These are phyloP conservation scores for Spergularia azorica DNA, from an alignment of 179 eudicot species.

Conservation along the genomic window DNA sequence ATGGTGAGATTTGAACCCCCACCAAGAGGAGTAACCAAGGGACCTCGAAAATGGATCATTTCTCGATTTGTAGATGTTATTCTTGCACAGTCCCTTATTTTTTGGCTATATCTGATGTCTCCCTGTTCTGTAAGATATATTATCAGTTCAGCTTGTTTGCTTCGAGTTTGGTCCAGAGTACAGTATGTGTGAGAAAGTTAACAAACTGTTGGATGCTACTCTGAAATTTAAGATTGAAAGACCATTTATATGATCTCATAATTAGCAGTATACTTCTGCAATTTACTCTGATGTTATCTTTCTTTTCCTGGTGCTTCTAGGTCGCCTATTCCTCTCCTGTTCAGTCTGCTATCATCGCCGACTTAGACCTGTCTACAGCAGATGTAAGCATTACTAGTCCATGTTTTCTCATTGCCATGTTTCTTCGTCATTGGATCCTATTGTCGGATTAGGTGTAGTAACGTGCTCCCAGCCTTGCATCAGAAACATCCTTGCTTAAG, in stretches of 20 bases:
- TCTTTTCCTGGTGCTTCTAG: constrained; percentile 24
- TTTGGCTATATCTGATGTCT: no score
- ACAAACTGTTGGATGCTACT: no score
- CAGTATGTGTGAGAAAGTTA: no score
- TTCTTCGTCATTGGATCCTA: no score
- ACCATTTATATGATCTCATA: no score
- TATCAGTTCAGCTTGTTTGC: no score
- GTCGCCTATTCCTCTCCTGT: constrained; percentile 44
- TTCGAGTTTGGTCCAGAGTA: no score
- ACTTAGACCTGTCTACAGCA: constrained; percentile 38
- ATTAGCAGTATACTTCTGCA: not conserved
- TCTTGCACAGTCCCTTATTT: no score
- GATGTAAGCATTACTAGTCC: constrained; percentile 22
- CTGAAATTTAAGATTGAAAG: no score
- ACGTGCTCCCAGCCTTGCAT: not conserved
- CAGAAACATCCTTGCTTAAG: not conserved
- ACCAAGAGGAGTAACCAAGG: not conserved
- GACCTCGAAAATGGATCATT: not conserved
- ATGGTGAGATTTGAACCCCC: not conserved
- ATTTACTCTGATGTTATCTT: not conserved
- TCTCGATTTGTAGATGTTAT: no score
- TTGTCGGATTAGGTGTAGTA: no score
- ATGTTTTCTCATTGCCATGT: not conserved
- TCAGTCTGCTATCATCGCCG: constrained; percentile 34
- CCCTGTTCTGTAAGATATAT: no score